These are phyloP conservation scores for Colletotrichum sp. DNA, from an alignment of 2,329 filamentous ascomycete genomes.

Conservation along the genomic window DNA sequence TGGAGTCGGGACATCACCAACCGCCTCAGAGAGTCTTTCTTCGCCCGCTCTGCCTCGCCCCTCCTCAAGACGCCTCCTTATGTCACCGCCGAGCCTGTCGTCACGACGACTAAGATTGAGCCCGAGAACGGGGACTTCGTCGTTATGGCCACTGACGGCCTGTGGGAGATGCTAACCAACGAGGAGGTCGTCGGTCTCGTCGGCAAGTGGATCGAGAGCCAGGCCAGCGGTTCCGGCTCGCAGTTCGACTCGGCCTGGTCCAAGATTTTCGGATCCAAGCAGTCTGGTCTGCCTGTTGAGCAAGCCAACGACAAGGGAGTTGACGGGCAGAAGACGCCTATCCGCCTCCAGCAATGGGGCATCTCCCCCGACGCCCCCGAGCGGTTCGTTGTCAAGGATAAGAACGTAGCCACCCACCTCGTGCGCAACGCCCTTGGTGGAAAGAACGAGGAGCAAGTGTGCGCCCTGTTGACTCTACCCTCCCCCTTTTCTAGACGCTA, in stretches of 20 bases:
- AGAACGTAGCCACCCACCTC: conserved; percentile 94
- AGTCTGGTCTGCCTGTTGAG: conserved; percentile 76
- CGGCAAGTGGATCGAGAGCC: conserved; percentile 92
- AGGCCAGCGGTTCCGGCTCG: conserved; percentile 59
- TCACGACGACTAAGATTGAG: conserved; percentile 91
- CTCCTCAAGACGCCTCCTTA: conserved; percentile 92
- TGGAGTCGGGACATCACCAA: conserved; percentile 88
- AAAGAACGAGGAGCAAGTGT: conserved; percentile 91
- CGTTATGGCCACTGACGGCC: conserved; percentile 93
- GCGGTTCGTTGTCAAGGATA: conserved; percentile 93
- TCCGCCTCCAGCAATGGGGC: conserved; percentile 91
- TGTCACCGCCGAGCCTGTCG: conserved; percentile 92
- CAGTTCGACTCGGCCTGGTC: conserved; percentile 76
- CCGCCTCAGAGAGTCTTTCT: conserved; percentile 84
- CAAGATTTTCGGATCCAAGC: conserved; percentile 61
- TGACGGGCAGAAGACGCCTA: conserved; percentile 83
- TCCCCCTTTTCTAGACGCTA: conserved; percentile 92
- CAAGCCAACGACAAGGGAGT: conserved; percentile 50
- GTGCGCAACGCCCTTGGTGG: conserved; percentile 95
- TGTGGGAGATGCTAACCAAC: conserved; percentile 99
- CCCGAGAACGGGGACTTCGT: conserved; percentile 93
- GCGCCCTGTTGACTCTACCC: conserved; percentile 87
- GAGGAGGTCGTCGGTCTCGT: conserved; percentile 97
- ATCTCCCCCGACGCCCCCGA: conserved; percentile 74
- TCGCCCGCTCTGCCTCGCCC: conserved; percentile 78